Conservation (phyloP, 768 basidiomycete species). For the Leccinellum albellum region DNA sequence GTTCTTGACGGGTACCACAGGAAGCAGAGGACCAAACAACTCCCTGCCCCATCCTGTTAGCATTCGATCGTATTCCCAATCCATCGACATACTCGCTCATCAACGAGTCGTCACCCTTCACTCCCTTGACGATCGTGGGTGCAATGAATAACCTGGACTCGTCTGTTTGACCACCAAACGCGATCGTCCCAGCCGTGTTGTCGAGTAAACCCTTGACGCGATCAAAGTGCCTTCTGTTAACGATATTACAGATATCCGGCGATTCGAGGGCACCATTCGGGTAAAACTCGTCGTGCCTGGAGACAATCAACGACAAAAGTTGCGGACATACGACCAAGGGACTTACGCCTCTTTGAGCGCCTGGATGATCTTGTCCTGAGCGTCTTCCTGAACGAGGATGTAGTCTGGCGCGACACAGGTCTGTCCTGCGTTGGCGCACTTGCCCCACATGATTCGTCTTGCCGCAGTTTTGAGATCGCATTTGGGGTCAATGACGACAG, state of each 20-base stretch:
- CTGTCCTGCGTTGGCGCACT: slow-evolving; percentile 71
- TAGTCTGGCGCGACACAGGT: slow-evolving; percentile 67
- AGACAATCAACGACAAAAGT: background rate
- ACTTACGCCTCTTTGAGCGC: slow-evolving; percentile 44
- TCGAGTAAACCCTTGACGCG: slow-evolving; percentile 62
- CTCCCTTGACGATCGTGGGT: slow-evolving; percentile 68
- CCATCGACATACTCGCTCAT: slow-evolving; percentile 65
- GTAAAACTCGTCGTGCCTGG: slow-evolving; percentile 33
- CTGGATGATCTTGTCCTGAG: slow-evolving; percentile 37
- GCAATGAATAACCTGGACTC: slow-evolving; percentile 59
- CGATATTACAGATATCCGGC: slow-evolving; percentile 47
- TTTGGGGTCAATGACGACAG: slow-evolving; percentile 70
- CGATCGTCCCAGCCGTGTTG: slow-evolving; percentile 62
- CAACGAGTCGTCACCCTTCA: slow-evolving; percentile 60
- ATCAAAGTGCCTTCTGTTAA: slow-evolving; percentile 48
- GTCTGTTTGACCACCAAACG: slow-evolving; percentile 60
- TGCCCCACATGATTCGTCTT: slow-evolving; percentile 75
- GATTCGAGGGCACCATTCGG: slow-evolving; percentile 42
- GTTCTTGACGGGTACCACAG: slow-evolving; percentile 65
- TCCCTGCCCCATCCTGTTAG: slow-evolving; percentile 45
- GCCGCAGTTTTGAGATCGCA: slow-evolving; percentile 65
- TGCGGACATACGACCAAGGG: background rate
- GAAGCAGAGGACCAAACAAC: slow-evolving; percentile 80
- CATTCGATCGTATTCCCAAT: background rate
- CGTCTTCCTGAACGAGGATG: slow-evolving; percentile 40